Conservation (phyloP, 768 basidiomycete genomes). For the Saitozyma sp. region DNA sequence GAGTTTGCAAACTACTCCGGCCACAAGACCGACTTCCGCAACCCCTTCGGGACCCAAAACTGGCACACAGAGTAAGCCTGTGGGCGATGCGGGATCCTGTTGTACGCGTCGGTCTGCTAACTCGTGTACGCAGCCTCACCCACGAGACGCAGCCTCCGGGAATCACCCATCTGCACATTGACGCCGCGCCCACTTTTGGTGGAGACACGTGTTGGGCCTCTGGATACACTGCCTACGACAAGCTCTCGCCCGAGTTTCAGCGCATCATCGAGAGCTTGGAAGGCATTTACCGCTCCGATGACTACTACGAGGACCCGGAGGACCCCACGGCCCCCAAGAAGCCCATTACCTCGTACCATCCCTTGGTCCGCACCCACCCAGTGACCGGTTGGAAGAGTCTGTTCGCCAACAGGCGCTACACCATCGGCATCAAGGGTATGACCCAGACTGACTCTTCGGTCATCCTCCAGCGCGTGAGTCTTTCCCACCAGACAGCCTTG, state of each 20-base stretch:
- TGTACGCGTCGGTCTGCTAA: too few relatives aligned
- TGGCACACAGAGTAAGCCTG: too few relatives aligned
- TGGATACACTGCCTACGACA: conserved; percentile 29
- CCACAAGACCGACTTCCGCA: too few relatives aligned
- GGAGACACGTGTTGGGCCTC: conserved; percentile 23
- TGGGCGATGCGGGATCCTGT: too few relatives aligned
- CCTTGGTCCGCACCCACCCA: conserved; percentile 31
- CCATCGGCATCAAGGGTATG: conserved; percentile 32
- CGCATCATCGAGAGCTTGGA: conserved; percentile 30
- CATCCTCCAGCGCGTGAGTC: conserved; percentile 49
- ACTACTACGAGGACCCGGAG: conserved; percentile 27
- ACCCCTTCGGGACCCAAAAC: too few relatives aligned
- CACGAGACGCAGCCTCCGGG: too few relatives aligned
- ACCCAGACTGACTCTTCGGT: conserved; percentile 24
- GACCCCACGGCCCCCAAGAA: conserved; percentile 19
- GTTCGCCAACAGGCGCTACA: conserved; percentile 36
- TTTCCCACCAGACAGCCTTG: too few relatives aligned
- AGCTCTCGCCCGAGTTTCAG: conserved; percentile 36
- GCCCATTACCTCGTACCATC: conserved; percentile 24
- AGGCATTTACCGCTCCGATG: conserved; percentile 29
- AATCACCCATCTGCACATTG: conserved; percentile 23
- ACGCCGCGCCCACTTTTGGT: conserved; percentile 14
- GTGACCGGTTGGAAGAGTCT: conserved; percentile 52
- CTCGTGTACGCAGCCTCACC: too few relatives aligned
- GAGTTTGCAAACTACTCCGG: too few relatives aligned